These are phyloP conservation scores for Leccinum disarticulatum DNA, from an alignment of 768 basidiomycete species.

Conservation along the genomic window DNA sequence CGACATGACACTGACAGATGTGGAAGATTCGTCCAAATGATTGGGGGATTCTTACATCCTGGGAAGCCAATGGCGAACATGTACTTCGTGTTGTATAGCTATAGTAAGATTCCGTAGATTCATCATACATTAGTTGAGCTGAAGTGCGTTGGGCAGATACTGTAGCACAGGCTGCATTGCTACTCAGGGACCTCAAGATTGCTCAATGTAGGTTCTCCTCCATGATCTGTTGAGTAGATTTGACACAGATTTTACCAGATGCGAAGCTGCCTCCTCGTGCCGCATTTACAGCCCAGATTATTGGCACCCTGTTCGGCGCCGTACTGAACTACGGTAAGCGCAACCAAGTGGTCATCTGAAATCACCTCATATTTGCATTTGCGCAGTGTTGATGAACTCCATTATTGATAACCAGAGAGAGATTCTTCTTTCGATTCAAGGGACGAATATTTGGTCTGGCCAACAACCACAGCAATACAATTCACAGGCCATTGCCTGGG, in stretches of 20 bases:
- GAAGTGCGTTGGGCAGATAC: slow-evolving; percentile 41
- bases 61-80: slow-evolving; percentile 46
- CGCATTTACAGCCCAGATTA: slow-evolving; percentile 63
- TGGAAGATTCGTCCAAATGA: slow-evolving; percentile 37
- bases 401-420: slow-evolving; percentile 52
- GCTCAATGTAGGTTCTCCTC: slow-evolving; percentile 21
- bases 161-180: slow-evolving; percentile 46
- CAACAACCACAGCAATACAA: slow-evolving; percentile 33
- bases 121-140: slow-evolving; percentile 41
- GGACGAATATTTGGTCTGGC: slow-evolving; percentile 41
- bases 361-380: slow-evolving; percentile 41
- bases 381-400: slow-evolving; percentile 50
- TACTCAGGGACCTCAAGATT: slow-evolving; percentile 58
- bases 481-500: slow-evolving; percentile 40
- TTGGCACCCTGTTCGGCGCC: slow-evolving; percentile 27
- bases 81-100: slow-evolving; percentile 46
- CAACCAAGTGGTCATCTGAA: slow-evolving; percentile 35
- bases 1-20: background rate
- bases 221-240: slow-evolving; percentile 39
- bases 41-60: slow-evolving; percentile 35
- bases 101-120: slow-evolving; percentile 34
- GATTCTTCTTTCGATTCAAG: slow-evolving; percentile 54
- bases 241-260: slow-evolving; percentile 30
- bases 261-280: slow-evolving; percentile 66
- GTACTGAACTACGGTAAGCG: slow-evolving; percentile 54